A percentile compares a stretch with the other conserved stretches of the same genome.
Evolutionary conservation across 2,329 filamentous ascomycete genomes (phyloP).

Genomic region (Clonostachys rosea): DNA sequence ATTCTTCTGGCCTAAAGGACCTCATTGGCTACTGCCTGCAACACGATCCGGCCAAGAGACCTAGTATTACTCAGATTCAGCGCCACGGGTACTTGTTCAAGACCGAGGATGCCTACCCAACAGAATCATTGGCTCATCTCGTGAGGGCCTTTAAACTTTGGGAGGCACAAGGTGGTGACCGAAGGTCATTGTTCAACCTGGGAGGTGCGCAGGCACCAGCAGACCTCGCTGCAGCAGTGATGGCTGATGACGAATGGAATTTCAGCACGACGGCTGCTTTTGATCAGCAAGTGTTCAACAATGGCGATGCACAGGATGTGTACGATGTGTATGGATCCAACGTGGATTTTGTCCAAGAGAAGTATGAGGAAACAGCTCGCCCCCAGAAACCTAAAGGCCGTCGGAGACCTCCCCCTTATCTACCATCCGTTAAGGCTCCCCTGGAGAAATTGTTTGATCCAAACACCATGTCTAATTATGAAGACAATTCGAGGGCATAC

Average conservation of each 20-base stretch:
- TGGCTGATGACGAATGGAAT: constrained; percentile 60
- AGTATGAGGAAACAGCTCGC: constrained; percentile 46
- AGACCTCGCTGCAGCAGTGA: constrained; percentile 34
- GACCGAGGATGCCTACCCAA: constrained; percentile 59
- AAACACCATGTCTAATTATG: constrained; percentile 59
- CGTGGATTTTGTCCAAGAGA: constrained; percentile 44
- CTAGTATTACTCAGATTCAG: constrained; percentile 65
- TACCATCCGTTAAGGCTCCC: constrained; percentile 53
- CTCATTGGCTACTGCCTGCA: constrained; percentile 71
- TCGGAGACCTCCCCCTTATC: constrained; percentile 51
- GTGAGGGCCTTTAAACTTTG: constrained; percentile 71
- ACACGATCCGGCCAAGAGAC: constrained; percentile 62
- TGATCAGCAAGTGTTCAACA: constrained; percentile 50
- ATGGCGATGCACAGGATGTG: constrained; percentile 51
- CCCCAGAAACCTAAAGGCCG: constrained; percentile 39
- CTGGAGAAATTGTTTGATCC: constrained; percentile 64
- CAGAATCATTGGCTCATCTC: constrained; percentile 56
- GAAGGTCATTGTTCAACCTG: constrained; percentile 58
- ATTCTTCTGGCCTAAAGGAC: constrained; percentile 63
- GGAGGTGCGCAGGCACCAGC: constrained; percentile 53
- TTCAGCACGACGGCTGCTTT: constrained; percentile 64
- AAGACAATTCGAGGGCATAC: constrained; percentile 58
- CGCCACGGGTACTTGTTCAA: constrained; percentile 65
- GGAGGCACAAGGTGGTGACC: constrained; percentile 69
- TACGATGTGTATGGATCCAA: constrained; percentile 56